phyloP scores from a whole-genome alignment of 2,329 filamentous ascomycete genomes.

The Fusarium tuaranense region DNA sequence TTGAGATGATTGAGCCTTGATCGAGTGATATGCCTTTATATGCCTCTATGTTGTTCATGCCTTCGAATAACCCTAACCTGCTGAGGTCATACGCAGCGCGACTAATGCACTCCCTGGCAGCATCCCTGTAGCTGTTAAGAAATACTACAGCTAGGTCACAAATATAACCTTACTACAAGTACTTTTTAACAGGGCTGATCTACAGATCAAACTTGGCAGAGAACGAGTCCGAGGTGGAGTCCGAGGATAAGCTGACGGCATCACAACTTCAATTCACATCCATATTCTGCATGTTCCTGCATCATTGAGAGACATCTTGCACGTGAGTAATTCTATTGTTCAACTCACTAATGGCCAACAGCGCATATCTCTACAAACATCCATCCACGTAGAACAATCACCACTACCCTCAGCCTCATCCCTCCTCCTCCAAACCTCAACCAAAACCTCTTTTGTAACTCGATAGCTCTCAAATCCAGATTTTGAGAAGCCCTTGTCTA shows the following conservation, averaged over 20 bases:
- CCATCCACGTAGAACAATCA: constrained; percentile 39
- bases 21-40: background rate
- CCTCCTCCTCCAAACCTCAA: constrained; percentile 37
- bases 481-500: constrained; percentile 34
- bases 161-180: too few species aligned
- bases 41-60: background rate
- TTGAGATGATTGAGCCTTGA: background rate
- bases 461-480: constrained; percentile 39
- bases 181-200: background rate
- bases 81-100: background rate
- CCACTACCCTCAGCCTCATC: constrained; percentile 25
- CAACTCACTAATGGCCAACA: constrained; percentile 35
- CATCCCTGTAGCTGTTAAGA: background rate
- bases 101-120: background rate
- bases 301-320: background rate
- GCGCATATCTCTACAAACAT: constrained; percentile 36
- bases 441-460: constrained; percentile 28
- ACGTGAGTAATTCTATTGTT: background rate
- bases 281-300: background rate
- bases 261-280: background rate
- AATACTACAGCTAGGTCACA: too few species aligned
- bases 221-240: background rate
- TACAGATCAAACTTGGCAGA: background rate
- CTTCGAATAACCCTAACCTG: background rate
- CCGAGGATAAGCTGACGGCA: background rate